Base-by-base conservation (phyloP, 2,329 filamentous ascomycete genomes). In the Stagonosporopsis vannaccii region DNA sequence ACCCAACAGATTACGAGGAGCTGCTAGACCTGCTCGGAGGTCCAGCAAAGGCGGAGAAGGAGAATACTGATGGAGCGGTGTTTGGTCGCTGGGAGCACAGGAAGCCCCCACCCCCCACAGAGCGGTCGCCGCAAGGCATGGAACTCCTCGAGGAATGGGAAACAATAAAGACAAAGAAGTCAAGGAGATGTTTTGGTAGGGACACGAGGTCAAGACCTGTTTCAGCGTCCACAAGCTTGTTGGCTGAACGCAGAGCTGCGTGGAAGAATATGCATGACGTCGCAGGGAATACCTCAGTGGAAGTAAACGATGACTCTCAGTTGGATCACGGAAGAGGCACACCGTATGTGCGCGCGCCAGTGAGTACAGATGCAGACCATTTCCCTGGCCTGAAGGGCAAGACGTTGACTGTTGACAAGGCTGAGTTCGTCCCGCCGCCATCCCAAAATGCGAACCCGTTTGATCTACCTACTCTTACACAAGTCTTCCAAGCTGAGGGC, bases 1-100 rank as follows among this genome's bases (percentile, higher is more conserved):
- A 65, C 25, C 70, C 67, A 12, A 43, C 47, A 2, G 63, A 71
- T 32, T 70, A 59, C n/a, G 44, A 56, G 1, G 40, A 51, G 25
- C 43, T 68, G 32, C 44, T 65, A 9, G 35, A 47, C 2, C 26
- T 48, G 6, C 40, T 66, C 3, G 61, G 61, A 9, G 64, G 58
- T 13, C 54, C 61, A 6, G 42, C 17, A n/a, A 7, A 32, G 7
- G 32, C 52, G n/a, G 26, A 43, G n/a, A 36, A 40, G 2, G 51
- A 37, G 4, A 56, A 67, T 37, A 33, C 39, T 11, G 66, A 68
- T 39, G 39, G 61, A 12, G 35, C 40, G 11, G 49, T 49, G 1
- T 63, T 63, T 22, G 40, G 17, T 39, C 49, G 58, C 6, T 62
- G 60, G 58, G 51, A 57, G 17, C 22, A 37, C 7, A 45, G 23